Base-by-base conservation (phyloP, 2,329 filamentous ascomycete genomes). In the Didymella arachidicola region DNA sequence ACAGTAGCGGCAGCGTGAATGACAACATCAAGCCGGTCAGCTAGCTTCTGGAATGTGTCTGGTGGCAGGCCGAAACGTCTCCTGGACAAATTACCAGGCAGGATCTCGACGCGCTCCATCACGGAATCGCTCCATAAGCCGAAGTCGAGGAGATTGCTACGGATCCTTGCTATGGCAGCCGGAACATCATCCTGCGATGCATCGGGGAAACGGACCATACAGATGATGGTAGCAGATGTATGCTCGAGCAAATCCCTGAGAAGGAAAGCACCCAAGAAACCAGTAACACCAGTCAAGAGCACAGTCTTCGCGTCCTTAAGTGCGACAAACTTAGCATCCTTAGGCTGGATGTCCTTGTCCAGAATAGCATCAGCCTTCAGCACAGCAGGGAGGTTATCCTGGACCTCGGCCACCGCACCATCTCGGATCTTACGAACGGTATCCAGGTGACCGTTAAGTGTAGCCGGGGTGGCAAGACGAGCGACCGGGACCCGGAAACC, bases 1-100 rank as follows among this genome's bases (percentile, higher is more conserved):
- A 94, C 91, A 0, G 88, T 90, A 5, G 91, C 91, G 26, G 87
- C 91, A 34, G 90, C 88, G 71, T 94, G 91, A 1, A 93, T 82
- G 56, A 94, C 89, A 34, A 92, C 90, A 61, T 93, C 82, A 1
- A 91, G 82, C 7, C 87, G 84, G 11, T 80, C 75, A 1, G 87
- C 87, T 7, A 93, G 81, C 27, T 87, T 82, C 25, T 88, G 83
- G 65, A 92, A 93, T 0, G 79, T 81, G 12, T 89, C 85, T 0
- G 85, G 83, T 0, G 87, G 82, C 19, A 93, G 83, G 51, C 91
- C 91, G 16, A 94, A 83, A 1, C 86, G 83, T 68, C 86, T 87
- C 34, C 87, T 83, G 6, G 89, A 86, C 42, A 94, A 72, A 71
- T 93, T 92, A 42, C 89, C 91, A 0, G 89, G 87, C 8, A 93